phyloP scores from a whole-genome alignment of 2,329 filamentous ascomycete species.

The Graphilbum ipis-grandicollis region DNA sequence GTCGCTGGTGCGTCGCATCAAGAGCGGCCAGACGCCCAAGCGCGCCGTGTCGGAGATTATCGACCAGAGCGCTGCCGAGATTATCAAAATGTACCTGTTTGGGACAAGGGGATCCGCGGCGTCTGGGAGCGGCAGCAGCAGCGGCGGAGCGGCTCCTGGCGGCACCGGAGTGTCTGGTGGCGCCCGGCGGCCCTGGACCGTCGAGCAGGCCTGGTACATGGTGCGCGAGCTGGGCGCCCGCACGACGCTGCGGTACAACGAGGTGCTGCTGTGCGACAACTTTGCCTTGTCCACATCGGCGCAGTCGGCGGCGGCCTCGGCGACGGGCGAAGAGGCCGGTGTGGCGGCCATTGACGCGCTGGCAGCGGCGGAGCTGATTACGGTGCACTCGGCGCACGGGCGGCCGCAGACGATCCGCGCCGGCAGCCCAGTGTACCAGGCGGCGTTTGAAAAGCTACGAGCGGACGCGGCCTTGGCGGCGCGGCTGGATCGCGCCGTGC shows the following conservation, averaged over 20 bases:
- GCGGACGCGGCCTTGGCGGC: constrained; percentile 56
- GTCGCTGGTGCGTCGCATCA: constrained; percentile 78
- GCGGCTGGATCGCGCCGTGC: constrained; percentile 53
- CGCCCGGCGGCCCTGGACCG: constrained; percentile 45
- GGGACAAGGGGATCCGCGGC: constrained; percentile 24
- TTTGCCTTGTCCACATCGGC: too few species aligned
- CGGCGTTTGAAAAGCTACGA: constrained; percentile 60
- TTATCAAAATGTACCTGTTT: constrained; percentile 83
- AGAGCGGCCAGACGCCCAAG: constrained; percentile 66
- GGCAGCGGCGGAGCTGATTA: constrained; percentile 72
- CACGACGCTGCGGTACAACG: constrained; percentile 63
- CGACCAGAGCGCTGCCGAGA: constrained; percentile 73
- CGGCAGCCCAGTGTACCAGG: constrained; percentile 71
- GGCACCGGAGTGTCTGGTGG: constrained; percentile 11
- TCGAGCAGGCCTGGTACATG: constrained; percentile 79
- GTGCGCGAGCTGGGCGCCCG: constrained; percentile 57
- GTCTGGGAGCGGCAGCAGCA: not conserved
- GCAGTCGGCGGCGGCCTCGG: constrained; percentile 30
- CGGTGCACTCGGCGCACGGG: constrained; percentile 54
- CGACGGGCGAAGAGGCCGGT: constrained; percentile 26
- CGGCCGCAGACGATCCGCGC: constrained; percentile 62
- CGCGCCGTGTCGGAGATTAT: constrained; percentile 79
- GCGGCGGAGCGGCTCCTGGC: not conserved
- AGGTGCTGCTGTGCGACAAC: constrained; percentile 58
- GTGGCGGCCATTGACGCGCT: constrained; percentile 65